Conservation (phyloP, 1,284 basidiomycete species). For the Cryptococcus sp. region DNA sequence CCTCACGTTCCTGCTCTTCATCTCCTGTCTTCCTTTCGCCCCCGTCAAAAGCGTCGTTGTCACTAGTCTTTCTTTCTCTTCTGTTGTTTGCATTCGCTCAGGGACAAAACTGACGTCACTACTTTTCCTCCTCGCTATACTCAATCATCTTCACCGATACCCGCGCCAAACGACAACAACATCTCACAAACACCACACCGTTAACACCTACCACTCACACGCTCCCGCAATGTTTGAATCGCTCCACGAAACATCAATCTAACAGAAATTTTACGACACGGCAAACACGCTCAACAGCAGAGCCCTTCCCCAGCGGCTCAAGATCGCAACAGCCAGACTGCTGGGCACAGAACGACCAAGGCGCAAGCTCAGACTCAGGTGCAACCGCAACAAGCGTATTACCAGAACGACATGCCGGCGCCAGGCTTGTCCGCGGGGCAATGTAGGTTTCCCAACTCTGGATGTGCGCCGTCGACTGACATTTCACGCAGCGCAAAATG, state of each 20-base stretch:
- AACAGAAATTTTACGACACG: constrained; percentile 74
- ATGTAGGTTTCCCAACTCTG: constrained; percentile 17
- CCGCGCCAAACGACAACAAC: constrained; percentile 10
- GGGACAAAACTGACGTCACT: constrained; percentile 18
- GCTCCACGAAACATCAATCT: constrained; percentile 18
- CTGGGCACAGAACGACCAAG: constrained; percentile 26
- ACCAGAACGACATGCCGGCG: constrained; percentile 38
- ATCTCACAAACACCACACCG: background rate
- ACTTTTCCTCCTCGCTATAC: constrained; percentile 5
- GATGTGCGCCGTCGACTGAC: background rate
- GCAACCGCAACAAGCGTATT: constrained; percentile 34
- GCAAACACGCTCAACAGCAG: constrained; percentile 68
- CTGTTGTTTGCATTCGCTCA: background rate
- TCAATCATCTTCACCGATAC: constrained; percentile 7
- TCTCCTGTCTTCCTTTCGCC: too few species aligned
- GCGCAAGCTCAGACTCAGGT: constrained; percentile 9
- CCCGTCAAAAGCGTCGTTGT: too few species aligned
- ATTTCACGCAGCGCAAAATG: constrained; percentile 6
- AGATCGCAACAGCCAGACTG: constrained; percentile 46
- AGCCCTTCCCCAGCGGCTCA: constrained; percentile 36
- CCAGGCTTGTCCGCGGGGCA: constrained; percentile 25
- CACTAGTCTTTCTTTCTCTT: too few species aligned
- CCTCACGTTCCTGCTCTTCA: too few species aligned
- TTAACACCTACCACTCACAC: constrained; percentile 6
- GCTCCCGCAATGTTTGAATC: background rate